Conservation (phyloP, 2,329 filamentous ascomycete species). For the Massarina eburnea region DNA sequence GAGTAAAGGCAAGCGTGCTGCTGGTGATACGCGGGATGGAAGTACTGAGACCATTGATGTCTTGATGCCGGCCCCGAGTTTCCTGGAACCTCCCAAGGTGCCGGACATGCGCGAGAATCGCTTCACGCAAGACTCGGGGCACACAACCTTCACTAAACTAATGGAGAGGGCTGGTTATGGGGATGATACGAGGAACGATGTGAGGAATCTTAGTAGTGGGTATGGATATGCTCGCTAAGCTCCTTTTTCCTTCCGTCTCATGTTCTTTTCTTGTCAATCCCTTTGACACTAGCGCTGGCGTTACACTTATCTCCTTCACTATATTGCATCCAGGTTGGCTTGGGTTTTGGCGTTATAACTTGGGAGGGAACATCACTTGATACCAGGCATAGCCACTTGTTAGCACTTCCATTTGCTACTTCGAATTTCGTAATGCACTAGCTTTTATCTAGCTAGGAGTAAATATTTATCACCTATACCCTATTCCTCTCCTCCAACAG, state of each 20-base stretch:
- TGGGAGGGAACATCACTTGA: slow-evolving; percentile 8
- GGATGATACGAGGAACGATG: slow-evolving; percentile 27
- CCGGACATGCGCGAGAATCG: slow-evolving; percentile 36
- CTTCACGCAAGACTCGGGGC: slow-evolving; percentile 29
- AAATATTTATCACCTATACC: not conserved
- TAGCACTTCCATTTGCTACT: not conserved
- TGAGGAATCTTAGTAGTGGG: slow-evolving; percentile 29
- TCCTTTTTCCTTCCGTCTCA: slow-evolving; percentile 9
- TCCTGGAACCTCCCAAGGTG: slow-evolving; percentile 34
- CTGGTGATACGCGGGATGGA: slow-evolving; percentile 22
- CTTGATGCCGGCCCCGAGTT: slow-evolving; percentile 43
- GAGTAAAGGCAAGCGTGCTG: slow-evolving; percentile 11
- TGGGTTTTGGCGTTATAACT: slow-evolving; percentile 3
- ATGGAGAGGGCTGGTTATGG: slow-evolving; percentile 48
- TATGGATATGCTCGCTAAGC: not conserved
- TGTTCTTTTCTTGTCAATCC: no score
- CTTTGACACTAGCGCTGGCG: slow-evolving; percentile 18
- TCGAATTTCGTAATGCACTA: slow-evolving; percentile 2
- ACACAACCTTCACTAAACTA: slow-evolving; percentile 45
- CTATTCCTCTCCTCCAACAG: not conserved
- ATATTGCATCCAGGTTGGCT: not conserved
- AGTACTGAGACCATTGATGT: slow-evolving; percentile 50
- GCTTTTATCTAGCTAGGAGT: slow-evolving; percentile 3
- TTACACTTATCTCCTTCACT: not conserved
- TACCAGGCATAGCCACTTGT: slow-evolving; percentile 17